Evolutionary conservation across 2,329 filamentous ascomycete genomes (phyloP), one percentile per base, ranked within the genome.

Genomic region (Diaporthe citri): DNA sequence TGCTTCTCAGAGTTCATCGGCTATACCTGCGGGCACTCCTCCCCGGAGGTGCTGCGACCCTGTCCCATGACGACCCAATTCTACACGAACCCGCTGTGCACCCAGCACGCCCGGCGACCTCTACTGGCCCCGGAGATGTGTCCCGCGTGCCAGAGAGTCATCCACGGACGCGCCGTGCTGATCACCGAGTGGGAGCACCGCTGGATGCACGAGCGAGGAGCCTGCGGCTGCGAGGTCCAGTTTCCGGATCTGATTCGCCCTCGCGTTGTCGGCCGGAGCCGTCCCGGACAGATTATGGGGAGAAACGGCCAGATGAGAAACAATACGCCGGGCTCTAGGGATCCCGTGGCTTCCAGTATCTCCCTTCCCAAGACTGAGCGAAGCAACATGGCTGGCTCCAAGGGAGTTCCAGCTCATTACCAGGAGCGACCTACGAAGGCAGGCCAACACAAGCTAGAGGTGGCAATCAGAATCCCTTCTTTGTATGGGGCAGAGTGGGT

Each of bases 11-110:
- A 88, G 78, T 87, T 82, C 77, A 79, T 87, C 62, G 84, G 83
- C 71, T 89, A 87, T 79, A 83, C 80, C 46, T 89, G 87, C 78
- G 87, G 87, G 22, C 87, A 89, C 80, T 84, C 83, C 64, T 85
- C 84, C 9, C 55, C 83, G 5, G 80, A 83, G 1, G 81, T 85
- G 15, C 80, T 87, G 62, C 83, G 85, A 0, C 80, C 82, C 3
- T 89, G 87, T 76, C 87, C 87, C 1, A 62, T 86, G 75, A 86
- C 85, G 0, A 87, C 86, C 0, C 78, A 80, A 6, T 75, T 80
- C 7, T 79, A 83, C 75, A 82, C 77, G 39, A 83, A 84, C 71
- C 83, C 84, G 0, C 77, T 82, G 39, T 87, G 85, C 74, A 56
- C 77, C 4, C 75, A 59, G 13, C 79, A 81, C 2, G 82, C 81